Evolutionary conservation across 306 rosid genomes (phyloP), one percentile per base, ranked within the genome.

Genomic region (Trifolium pratense): DNA sequence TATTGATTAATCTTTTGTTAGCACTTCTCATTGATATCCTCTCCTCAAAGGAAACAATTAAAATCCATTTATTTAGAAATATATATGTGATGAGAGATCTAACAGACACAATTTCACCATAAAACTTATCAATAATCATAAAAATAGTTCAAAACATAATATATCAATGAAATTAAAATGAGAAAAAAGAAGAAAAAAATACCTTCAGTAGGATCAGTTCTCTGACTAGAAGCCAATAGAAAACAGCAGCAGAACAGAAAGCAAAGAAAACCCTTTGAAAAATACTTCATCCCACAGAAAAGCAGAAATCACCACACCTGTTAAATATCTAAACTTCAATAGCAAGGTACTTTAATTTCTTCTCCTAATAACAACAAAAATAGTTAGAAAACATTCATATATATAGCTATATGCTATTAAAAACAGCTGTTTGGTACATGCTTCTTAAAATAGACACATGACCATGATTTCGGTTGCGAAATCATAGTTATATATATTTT

Each of bases 181-280:
- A 25, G 25, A 1, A 3, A 18, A 64, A 59, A 45, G 40, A 4
- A 6, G 32, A 5, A 39, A 26, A 66, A 80, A 18, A 49, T 57
- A 89, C 98, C 98, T 91, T 93, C 98, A 7, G 16, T 58, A 4
- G 90, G 94, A 16, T 83, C 11, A 18, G 94, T 88, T 53, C 20
- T 25, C 80, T 86, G 82, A 42, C 80, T 87, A 58, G 66, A 75
- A 46, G 58, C 77, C 20, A 68, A 67, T 40, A 70, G 79, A 12
- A 81, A 77, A 74, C 79, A 85, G 76, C 83, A 93, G 26, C 73
- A 82, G 65, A 89, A 81, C 83, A 74, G 81, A 63, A 82, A 23
- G 26, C 76, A 63, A 61, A 89, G 63, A 79, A 88, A 85, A 61
- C 73, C 58, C 76, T 70, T 90, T 73, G 84, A 58, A 46, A 23